Base-by-base conservation (phyloP, 345 rosid genomes). In the Eucalyptus marginata region DNA sequence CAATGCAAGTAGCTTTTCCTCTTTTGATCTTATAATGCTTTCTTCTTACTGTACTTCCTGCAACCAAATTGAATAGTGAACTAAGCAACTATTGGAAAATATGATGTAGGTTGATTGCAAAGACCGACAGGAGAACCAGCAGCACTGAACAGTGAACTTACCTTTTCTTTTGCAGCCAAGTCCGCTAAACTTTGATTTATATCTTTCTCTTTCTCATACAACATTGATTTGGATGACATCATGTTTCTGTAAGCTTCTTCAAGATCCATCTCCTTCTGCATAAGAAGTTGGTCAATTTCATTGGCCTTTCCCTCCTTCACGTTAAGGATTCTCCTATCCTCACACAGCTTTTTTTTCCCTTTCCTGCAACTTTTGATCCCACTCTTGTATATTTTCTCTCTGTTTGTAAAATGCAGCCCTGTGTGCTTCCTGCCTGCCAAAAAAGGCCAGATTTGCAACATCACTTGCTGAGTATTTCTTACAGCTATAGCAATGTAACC, bases 341-440 rank as follows among this genome's bases (percentile, higher is more conserved):
- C 96, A 89, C 54, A 87, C 54, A 94, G 89, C 88, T 71, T 92
- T 86, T 5, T 93, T 94, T 87, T 96, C 99, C 89, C 86, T 71
- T 36, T 90, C 89, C 76, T 49, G 91, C 36, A 96, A 90, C 90
- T 93, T 94, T 91, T 87, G 94, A 92, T 49, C 50, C 50, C 50
- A 13, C 50, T 49, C 50, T 49, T 49, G 50, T 13, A 49, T 12
- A 49, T 49, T 13, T 49, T 49, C 15, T 49, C 50, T 49, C 15
- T 49, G 15, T 49, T 49, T 13, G 1, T 49, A 49, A 49, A 0
- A 49, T 49, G 49, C 14, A 49, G 49, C 49, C 89, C 91, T 89
- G 13, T 94, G 95, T 86, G 97, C 97, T 91, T 96, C 99, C 92
- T 93, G 95, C 89, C 99, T 96, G 91, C 79, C 51, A 89, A 87